phyloP scores from a whole-genome alignment of 371 early-diverging fungal species.

The Smittium mucronatum region DNA sequence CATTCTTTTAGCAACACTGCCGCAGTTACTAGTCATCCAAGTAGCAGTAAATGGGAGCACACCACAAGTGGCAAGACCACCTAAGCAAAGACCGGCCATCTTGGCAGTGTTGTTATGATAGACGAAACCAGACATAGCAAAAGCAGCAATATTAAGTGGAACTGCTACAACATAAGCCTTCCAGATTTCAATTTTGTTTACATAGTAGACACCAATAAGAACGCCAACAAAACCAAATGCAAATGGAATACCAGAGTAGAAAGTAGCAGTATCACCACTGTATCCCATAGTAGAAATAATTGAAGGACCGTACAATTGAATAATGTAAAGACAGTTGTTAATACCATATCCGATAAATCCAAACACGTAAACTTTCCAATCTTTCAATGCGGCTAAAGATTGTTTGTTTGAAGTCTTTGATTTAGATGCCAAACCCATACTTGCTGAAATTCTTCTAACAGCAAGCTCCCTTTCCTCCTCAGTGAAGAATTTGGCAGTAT shows the following conservation, averaged over 20 bases:
- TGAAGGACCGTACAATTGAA: constrained; percentile 12
- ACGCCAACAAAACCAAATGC: constrained; percentile 6
- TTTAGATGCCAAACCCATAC: constrained; percentile 16
- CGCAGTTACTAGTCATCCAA: constrained; percentile 12
- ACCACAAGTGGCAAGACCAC: not conserved
- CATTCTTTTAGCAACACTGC: constrained; percentile 2
- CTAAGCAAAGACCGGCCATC: not conserved
- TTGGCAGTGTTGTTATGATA: not conserved
- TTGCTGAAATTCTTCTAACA: constrained; percentile 16
- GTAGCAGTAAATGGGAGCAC: not conserved
- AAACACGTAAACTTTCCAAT: constrained; percentile 22
- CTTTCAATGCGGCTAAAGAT: constrained; percentile 18
- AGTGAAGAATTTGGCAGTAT: constrained; percentile 22
- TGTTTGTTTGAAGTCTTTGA: constrained; percentile 15
- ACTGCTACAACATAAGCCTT: not conserved
- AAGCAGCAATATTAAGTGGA: not conserved
- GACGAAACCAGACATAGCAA: not conserved
- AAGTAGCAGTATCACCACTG: constrained; percentile 1
- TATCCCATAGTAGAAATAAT: constrained; percentile 13
- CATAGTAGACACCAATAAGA: not conserved
- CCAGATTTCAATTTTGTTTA: not conserved
- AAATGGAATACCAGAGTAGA: constrained; percentile 9
- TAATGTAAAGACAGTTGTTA: constrained; percentile 1
- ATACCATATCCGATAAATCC: constrained; percentile 2
- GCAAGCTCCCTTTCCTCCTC: constrained; percentile 20